Conservation (phyloP, 768 basidiomycete genomes). For the Kwoniella europaea region DNA sequence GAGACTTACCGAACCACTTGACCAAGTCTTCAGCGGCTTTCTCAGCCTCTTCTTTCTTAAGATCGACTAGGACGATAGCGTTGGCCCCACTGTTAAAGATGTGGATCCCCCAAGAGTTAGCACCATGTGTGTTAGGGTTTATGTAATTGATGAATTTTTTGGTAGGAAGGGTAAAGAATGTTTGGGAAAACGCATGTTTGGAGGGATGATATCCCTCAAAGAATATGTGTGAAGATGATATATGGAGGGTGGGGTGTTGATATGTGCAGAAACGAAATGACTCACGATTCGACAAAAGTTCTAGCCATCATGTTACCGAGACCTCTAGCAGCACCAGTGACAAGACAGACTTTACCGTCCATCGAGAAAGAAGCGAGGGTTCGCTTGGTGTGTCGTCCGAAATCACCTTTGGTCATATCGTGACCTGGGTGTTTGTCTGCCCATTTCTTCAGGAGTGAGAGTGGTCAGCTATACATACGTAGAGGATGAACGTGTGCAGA, state of each 20-base stretch:
- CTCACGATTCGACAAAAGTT: constrained; percentile 84
- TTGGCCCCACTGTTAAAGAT: constrained; percentile 70
- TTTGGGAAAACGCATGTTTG: neutral
- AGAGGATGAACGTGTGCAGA: neutral
- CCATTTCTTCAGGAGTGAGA: constrained; percentile 14
- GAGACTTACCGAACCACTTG: constrained; percentile 62
- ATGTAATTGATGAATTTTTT: neutral
- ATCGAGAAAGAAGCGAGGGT: constrained; percentile 79
- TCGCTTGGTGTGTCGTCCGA: constrained; percentile 57
- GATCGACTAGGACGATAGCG: constrained; percentile 76
- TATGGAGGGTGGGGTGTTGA: neutral
- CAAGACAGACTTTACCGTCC: constrained; percentile 75
- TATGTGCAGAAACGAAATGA: constrained; percentile 13
- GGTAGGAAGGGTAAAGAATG: neutral
- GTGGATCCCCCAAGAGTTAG: neutral
- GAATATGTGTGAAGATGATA: too few species aligned
- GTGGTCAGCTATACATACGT: neutral
- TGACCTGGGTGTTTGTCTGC: constrained; percentile 49
- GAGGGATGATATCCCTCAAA: neutral
- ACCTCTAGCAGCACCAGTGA: constrained; percentile 92
- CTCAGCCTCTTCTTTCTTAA: constrained; percentile 72
- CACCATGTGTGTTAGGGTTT: neutral
- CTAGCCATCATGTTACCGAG: constrained; percentile 88
- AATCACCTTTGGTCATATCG: constrained; percentile 52
- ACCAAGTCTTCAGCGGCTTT: constrained; percentile 72